Conservation (phyloP, 1,284 basidiomycete species). For the Apiotrichum sp. region DNA sequence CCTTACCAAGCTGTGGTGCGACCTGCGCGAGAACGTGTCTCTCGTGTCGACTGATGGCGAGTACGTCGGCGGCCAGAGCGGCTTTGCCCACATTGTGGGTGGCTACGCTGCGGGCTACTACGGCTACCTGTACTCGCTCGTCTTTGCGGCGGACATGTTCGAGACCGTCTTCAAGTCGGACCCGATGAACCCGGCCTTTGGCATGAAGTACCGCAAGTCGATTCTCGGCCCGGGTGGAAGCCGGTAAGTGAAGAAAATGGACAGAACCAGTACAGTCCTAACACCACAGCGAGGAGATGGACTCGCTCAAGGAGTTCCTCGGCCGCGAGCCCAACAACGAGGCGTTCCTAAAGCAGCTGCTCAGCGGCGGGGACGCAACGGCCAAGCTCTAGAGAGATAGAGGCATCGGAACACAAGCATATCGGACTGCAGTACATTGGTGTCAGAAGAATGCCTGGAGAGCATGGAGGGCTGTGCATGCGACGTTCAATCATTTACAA, state of each 20-base stretch:
- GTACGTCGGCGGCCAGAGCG: conserved; percentile 17
- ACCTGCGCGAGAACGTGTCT: conserved; percentile 15
- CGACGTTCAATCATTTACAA: too few species aligned
- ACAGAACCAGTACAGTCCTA: too few species aligned
- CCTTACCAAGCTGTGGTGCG: conserved; percentile 21
- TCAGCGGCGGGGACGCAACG: conserved; percentile 9
- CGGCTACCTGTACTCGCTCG: conserved; percentile 18
- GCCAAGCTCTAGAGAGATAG: not conserved
- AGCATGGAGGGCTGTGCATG: too few species aligned
- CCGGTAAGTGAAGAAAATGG: not conserved
- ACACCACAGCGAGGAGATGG: conserved; percentile 11
- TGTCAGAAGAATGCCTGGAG: too few species aligned
- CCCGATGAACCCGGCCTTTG: conserved; percentile 13
- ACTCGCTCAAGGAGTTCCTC: conserved; percentile 12
- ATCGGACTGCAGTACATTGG: too few species aligned
- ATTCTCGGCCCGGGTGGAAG: conserved; percentile 16
- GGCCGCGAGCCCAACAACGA: conserved; percentile 20
- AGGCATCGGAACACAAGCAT: too few species aligned
- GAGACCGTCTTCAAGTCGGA: conserved; percentile 14
- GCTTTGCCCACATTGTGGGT: conserved; percentile 17
- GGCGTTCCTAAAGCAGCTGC: conserved; percentile 20
- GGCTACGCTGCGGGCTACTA: conserved; percentile 17
- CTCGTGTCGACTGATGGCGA: conserved; percentile 17
- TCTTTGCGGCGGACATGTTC: conserved; percentile 21
- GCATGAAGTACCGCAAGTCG: conserved; percentile 16